Conservation (phyloP, 805 yeast species). For the Yarrowia divulgata region DNA sequence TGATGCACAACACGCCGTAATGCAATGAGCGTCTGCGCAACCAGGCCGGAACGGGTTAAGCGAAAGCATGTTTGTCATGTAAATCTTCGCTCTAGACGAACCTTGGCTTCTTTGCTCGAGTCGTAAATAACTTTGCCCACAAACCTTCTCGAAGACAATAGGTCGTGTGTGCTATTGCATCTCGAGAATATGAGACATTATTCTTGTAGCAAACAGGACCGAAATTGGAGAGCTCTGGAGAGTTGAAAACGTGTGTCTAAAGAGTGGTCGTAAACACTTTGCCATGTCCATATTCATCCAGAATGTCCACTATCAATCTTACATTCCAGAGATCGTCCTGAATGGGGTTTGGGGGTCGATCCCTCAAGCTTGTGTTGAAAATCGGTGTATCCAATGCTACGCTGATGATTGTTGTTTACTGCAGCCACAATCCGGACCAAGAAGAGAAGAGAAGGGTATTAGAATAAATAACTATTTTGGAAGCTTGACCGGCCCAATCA, state of each 20-base stretch:
- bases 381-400: slow-evolving; percentile 6
- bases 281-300: no score
- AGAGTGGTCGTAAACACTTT: no score
- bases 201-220: no score
- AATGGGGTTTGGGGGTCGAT: slow-evolving; percentile 1
- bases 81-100: neutral
- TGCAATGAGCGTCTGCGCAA: neutral
- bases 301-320: no score
- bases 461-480: slow-evolving; percentile 6
- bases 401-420: neutral
- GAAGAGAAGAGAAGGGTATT: slow-evolving; percentile 4
- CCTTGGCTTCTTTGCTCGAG: neutral
- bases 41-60: slow-evolving; percentile 8
- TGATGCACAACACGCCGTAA: neutral
- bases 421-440: neutral
- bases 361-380: neutral
- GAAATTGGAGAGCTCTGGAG: no score
- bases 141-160: neutral
- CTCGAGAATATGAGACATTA: slow-evolving; percentile 1
- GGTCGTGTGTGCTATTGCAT: slow-evolving; percentile 10
- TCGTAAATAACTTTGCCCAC: neutral
- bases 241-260: no score
- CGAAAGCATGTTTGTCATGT: slow-evolving; percentile 11
- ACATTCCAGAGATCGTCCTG: neutral
- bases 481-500: neutral